Evolutionary conservation across 1,139 yeast genomes (phyloP).

Genomic region (Meyerozyma carpophila): DNA sequence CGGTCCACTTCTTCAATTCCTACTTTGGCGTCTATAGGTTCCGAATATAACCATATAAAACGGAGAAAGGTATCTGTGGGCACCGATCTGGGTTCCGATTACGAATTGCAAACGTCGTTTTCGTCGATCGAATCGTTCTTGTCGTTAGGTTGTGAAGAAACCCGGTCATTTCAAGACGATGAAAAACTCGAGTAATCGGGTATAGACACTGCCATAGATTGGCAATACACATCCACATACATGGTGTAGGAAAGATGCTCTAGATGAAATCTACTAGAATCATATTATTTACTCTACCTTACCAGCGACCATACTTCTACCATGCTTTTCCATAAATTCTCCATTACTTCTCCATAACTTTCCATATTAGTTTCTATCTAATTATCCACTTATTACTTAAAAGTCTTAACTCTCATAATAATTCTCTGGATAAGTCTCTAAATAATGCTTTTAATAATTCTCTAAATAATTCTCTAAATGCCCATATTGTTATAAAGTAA

Average conservation of each 20-base stretch:
- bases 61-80: conserved; percentile 4
- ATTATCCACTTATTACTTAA: too few relatives aligned
- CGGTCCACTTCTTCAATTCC: conserved; percentile 1
- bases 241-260: neutral
- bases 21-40: conserved; percentile 2
- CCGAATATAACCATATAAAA: conserved; percentile 1
- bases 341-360: too few relatives aligned
- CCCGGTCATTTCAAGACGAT: neutral
- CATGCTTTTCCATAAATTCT: too few relatives aligned
- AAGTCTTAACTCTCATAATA: too few relatives aligned
- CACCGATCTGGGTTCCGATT: conserved; percentile 2
- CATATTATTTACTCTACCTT: too few relatives aligned
- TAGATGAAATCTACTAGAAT: too few relatives aligned
- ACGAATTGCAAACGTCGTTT: neutral
- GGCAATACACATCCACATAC: neutral
- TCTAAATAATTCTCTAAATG: too few relatives aligned
- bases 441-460: too few relatives aligned
- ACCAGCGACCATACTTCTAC: too few relatives aligned
- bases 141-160: neutral
- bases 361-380: too few relatives aligned
- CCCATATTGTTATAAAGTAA: too few relatives aligned
- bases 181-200: neutral
- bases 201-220: neutral
- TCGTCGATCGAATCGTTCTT: conserved; percentile 1
- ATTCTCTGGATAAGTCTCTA: too few relatives aligned